phyloP scores from a whole-genome alignment of 352 stramenopile genomes.

The Globisporangium nodosum region DNA sequence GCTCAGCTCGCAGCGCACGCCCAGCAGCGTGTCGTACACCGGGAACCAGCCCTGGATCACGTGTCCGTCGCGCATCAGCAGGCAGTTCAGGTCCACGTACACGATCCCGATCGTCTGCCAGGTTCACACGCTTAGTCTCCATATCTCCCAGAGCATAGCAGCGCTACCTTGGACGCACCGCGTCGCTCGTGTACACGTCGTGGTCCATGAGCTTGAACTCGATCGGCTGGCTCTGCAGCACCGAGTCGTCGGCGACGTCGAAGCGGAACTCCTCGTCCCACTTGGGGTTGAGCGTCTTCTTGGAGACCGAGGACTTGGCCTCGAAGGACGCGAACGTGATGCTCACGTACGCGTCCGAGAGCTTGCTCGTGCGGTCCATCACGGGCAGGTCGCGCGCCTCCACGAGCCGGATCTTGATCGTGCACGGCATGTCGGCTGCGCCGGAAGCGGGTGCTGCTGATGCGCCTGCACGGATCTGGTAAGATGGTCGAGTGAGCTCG shows the following conservation, averaged over 20 bases:
- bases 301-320: constrained; percentile 86
- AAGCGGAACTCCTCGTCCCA: constrained; percentile 99
- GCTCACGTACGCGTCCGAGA: constrained; percentile 82
- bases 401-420: constrained; percentile 88
- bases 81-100: constrained; percentile 97
- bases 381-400: constrained; percentile 86
- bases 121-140: too few species aligned
- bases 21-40: constrained; percentile 96
- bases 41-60: constrained; percentile 97
- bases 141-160: neutral
- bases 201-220: constrained; percentile 97
- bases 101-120: constrained; percentile 92
- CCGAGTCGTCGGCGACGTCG: constrained; percentile 96
- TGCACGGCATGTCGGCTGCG: constrained; percentile 72
- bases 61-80: constrained; percentile 92
- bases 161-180: constrained; percentile 20
- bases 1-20: constrained; percentile 93
- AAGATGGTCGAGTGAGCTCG: too few species aligned
- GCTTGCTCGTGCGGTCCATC: constrained; percentile 78
- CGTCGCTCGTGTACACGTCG: constrained; percentile 91
- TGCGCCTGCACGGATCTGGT: too few species aligned
- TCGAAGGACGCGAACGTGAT: constrained; percentile 87
- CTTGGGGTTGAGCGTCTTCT: constrained; percentile 93
- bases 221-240: constrained; percentile 97
- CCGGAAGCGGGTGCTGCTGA: too few species aligned